These are phyloP conservation scores for Scheffersomyces titani DNA, from an alignment of 1,139 yeast genomes.

Conservation along the genomic window DNA sequence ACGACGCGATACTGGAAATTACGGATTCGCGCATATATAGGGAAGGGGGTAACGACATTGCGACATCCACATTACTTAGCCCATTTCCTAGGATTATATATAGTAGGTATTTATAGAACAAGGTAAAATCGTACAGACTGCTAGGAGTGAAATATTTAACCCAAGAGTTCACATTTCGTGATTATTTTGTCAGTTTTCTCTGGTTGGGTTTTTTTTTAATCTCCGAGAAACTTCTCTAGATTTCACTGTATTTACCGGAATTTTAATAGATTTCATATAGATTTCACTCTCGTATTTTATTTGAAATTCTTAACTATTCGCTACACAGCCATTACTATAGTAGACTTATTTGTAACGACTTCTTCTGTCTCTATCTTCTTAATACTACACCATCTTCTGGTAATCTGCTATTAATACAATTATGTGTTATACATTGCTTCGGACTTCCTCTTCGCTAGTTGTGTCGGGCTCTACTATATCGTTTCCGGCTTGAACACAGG, in stretches of 20 bases:
- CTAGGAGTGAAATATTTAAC: too few relatives aligned
- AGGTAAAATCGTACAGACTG: too few relatives aligned
- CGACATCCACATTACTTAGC: not conserved
- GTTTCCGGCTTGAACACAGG: constrained; percentile 23
- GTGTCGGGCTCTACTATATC: not conserved
- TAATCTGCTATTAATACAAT: not conserved
- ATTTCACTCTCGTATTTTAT: too few relatives aligned
- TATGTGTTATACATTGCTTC: not conserved
- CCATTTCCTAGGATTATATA: not conserved
- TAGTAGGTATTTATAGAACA: too few relatives aligned
- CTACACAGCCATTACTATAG: too few relatives aligned
- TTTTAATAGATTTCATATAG: too few relatives aligned
- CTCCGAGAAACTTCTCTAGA: too few relatives aligned
- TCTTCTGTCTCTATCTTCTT: not conserved
- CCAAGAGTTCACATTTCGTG: too few relatives aligned
- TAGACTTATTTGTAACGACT: not conserved
- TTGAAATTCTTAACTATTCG: too few relatives aligned
- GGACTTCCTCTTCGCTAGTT: not conserved
- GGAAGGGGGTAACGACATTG: not conserved
- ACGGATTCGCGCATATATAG: not conserved
- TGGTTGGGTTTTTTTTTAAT: too few relatives aligned
- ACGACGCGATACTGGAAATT: not conserved
- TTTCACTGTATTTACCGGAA: too few relatives aligned
- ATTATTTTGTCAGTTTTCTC: too few relatives aligned
- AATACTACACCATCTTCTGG: not conserved